A percentile compares a stretch with the other conserved stretches of the same genome.
These are phyloP conservation scores for Osmanthus fragrans DNA, from an alignment of 257 asterid genomes.

Conservation along the genomic window DNA sequence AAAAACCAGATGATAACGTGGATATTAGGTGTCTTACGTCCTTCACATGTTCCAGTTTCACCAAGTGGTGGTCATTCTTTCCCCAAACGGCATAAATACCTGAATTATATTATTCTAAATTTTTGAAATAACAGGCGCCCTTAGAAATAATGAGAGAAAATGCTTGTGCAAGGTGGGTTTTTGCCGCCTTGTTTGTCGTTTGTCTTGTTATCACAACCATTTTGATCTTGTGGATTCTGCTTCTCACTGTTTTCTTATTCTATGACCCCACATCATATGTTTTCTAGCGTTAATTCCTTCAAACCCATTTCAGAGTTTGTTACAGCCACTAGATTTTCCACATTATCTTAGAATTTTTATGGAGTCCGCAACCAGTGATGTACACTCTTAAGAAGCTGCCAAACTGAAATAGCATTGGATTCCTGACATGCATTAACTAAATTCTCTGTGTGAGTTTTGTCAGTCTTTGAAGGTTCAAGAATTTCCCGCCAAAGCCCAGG, in stretches of 20 bases:
- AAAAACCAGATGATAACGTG: not conserved
- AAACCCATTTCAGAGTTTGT: too few relatives aligned
- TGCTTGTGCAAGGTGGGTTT: not conserved
- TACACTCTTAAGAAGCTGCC: not conserved
- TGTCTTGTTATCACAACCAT: conserved; percentile 25
- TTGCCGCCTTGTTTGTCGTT: conserved; percentile 27
- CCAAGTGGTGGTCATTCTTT: conserved; percentile 6
- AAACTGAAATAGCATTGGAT: not conserved
- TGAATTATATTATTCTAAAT: conserved; percentile 2
- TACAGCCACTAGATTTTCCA: conserved; percentile 9
- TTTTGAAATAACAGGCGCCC: conserved; percentile 23
- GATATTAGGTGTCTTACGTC: conserved; percentile 1
- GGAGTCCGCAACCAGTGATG: not conserved
- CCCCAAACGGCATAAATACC: conserved; percentile 1
- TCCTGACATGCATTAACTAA: not conserved
- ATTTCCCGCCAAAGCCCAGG: conserved; percentile 43
- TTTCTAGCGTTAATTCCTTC: conserved; percentile 28
- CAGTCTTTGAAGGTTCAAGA: not conserved
- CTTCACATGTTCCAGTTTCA: not conserved
- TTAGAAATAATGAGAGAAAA: conserved; percentile 5
- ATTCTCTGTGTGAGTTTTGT: not conserved
- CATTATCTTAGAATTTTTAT: not conserved
- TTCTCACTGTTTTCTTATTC: conserved; percentile 23
- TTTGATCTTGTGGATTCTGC: conserved; percentile 67
- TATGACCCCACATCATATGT: conserved; percentile 37